phyloP scores from a whole-genome alignment of 148 eudicot genomes.

The Camellia sinensis region DNA sequence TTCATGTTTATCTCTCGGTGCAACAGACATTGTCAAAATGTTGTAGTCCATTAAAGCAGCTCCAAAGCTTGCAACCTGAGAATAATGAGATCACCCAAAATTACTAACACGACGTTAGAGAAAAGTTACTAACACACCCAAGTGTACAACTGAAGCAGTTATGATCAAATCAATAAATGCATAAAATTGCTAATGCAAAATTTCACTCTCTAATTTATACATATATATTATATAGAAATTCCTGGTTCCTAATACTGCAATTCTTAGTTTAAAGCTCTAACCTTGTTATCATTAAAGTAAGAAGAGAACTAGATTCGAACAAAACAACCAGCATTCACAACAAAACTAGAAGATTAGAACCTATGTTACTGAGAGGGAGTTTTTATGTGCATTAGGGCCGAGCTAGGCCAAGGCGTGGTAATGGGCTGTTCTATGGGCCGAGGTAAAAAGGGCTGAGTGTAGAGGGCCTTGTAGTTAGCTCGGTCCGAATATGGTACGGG shows the following conservation, averaged over 20 bases:
- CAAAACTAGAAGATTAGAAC: too few relatives aligned
- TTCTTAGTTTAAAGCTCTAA: background rate
- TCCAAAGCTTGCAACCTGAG: constrained; percentile 59
- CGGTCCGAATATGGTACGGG: too few relatives aligned
- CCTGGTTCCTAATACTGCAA: background rate
- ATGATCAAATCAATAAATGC: background rate
- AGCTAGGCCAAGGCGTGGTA: too few relatives aligned
- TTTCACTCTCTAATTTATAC: background rate
- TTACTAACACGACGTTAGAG: too few relatives aligned
- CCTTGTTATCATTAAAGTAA: background rate
- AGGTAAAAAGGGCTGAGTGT: too few relatives aligned
- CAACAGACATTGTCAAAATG: constrained; percentile 60
- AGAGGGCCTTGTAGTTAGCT: too few relatives aligned
- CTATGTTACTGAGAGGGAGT: too few relatives aligned
- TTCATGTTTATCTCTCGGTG: constrained; percentile 58
- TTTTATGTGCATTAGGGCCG: too few relatives aligned
- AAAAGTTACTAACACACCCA: too few relatives aligned
- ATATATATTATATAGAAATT: background rate
- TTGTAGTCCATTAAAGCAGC: constrained; percentile 43
- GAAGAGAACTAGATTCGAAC: background rate
- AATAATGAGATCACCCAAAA: too few relatives aligned
- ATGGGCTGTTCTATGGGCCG: too few relatives aligned
- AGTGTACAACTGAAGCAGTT: background rate
- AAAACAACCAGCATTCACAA: background rate
- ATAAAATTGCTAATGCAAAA: background rate